A percentile compares a stretch with the other conserved stretches of the same genome.
These are phyloP conservation scores for Chaetothyriales sp. DNA, from an alignment of 2,329 filamentous ascomycete genomes.

Conservation along the genomic window DNA sequence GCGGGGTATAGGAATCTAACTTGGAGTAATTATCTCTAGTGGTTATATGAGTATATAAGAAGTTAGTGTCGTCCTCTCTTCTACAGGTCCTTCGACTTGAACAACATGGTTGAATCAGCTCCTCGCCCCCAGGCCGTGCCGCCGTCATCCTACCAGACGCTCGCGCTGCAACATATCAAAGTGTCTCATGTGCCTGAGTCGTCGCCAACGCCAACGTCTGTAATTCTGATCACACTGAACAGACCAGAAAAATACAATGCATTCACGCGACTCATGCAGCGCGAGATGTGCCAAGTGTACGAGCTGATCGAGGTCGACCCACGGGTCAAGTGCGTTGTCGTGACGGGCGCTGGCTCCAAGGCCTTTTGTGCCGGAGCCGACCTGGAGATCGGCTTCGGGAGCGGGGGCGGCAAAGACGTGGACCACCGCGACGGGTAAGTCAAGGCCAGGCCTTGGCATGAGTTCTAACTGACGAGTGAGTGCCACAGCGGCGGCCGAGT, in stretches of 20 bases:
- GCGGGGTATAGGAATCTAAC: no score
- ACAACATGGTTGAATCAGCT: not conserved
- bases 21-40: not conserved
- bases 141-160: conserved; percentile 22
- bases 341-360: conserved; percentile 38
- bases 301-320: conserved; percentile 39
- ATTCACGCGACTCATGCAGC: conserved; percentile 52
- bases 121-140: not conserved
- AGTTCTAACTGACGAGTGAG: not conserved
- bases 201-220: conserved; percentile 44
- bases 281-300: conserved; percentile 45
- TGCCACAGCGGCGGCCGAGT: conserved; percentile 38
- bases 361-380: conserved; percentile 49
- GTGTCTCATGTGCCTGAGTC: conserved; percentile 27
- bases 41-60: not conserved
- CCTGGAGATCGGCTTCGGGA: conserved; percentile 31
- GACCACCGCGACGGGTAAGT: conserved; percentile 19
- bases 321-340: conserved; percentile 42
- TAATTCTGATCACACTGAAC: conserved; percentile 51
- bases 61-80: not conserved
- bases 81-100: not conserved
- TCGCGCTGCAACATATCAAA: conserved; percentile 22
- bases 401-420: conserved; percentile 5
- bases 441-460: not conserved
- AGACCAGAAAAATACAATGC: conserved; percentile 55